A percentile compares a stretch with the other conserved stretches of the same genome.
These are phyloP conservation scores for Aspergillus ellipticus DNA, from an alignment of 495 filamentous ascomycete genomes.

Conservation along the genomic window DNA sequence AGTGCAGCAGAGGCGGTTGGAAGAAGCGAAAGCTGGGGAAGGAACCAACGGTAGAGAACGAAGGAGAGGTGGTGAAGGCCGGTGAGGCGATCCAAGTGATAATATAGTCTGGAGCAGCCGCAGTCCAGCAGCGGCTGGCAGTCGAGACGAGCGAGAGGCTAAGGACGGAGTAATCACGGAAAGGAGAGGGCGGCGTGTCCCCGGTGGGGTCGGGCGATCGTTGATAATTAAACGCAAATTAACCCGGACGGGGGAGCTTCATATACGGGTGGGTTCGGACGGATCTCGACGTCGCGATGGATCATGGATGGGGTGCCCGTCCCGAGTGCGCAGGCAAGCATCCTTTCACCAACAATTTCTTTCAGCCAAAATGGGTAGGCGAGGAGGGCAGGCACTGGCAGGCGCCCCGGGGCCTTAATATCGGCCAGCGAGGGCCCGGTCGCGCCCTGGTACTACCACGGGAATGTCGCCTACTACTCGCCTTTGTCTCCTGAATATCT, in stretches of 20 bases:
- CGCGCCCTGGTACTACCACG: background rate
- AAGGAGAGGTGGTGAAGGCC: slow-evolving; percentile 16
- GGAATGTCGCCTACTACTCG: no score
- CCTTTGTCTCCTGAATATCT: background rate
- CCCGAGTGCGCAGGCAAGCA: background rate
- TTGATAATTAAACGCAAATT: slow-evolving; percentile 27
- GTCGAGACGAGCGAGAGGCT: no score
- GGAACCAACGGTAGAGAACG: slow-evolving; percentile 15
- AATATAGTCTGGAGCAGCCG: slow-evolving; percentile 20
- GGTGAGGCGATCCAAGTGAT: slow-evolving; percentile 21
- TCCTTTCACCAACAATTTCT: background rate
- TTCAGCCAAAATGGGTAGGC: background rate
- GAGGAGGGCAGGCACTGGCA: background rate
- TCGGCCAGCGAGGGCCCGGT: background rate
- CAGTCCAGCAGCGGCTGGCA: background rate
- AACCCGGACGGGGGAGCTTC: slow-evolving; percentile 13
- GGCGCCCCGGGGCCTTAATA: background rate
- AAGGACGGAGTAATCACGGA: slow-evolving; percentile 11
- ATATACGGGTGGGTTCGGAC: slow-evolving; percentile 2
- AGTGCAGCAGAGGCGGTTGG: slow-evolving; percentile 21
- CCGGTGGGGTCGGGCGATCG: slow-evolving; percentile 27
- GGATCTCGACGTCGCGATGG: background rate
- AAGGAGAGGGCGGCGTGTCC: slow-evolving; percentile 16
- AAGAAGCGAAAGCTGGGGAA: slow-evolving; percentile 22
- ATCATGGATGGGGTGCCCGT: background rate